These are phyloP conservation scores for Xylaria sp. DNA, from an alignment of 2,329 filamentous ascomycete species.

Conservation along the genomic window DNA sequence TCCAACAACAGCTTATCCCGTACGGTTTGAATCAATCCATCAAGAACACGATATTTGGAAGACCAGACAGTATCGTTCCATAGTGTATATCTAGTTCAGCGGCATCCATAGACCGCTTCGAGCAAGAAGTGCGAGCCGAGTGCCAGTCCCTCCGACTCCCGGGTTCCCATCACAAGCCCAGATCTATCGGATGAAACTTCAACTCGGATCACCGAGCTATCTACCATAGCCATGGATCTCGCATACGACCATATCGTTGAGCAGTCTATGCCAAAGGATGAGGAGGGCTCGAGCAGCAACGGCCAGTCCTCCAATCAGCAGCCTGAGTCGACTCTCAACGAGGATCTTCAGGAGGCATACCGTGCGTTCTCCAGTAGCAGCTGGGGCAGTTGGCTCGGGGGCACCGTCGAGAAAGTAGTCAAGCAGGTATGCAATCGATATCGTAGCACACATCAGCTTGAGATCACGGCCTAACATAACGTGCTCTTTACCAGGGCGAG, in stretches of 20 bases:
- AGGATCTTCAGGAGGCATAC: constrained; percentile 93
- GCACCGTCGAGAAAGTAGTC: constrained; percentile 87
- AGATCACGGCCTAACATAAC: constrained; percentile 12
- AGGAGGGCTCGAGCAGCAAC: constrained; percentile 6
- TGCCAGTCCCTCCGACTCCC: constrained; percentile 7
- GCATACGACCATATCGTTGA: constrained; percentile 97
- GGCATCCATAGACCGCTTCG: constrained; percentile 3
- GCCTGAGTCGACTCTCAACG: constrained; percentile 69
- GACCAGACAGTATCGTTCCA: constrained; percentile 22
- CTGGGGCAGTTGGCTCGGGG: constrained; percentile 88
- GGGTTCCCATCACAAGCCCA: constrained; percentile 11
- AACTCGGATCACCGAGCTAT: neutral
- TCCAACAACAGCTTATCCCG: constrained; percentile 1
- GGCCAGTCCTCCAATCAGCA: constrained; percentile 33
- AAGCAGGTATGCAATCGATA: constrained; percentile 70
- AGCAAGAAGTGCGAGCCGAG: constrained; percentile 1
- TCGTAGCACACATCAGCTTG: neutral
- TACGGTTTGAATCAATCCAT: constrained; percentile 14
- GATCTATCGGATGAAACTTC: constrained; percentile 21
- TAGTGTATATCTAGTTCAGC: constrained; percentile 2
- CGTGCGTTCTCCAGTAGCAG: constrained; percentile 89
- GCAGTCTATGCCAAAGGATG: constrained; percentile 69
- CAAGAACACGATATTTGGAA: constrained; percentile 12
- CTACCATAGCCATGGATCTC: constrained; percentile 74
- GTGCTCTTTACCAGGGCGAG: constrained; percentile 65